Percentiles rank a stretch among this genome's conserved stretches.
phyloP scores from a whole-genome alignment of 148 eudicot species.

The Suaeda aralocaspica region DNA sequence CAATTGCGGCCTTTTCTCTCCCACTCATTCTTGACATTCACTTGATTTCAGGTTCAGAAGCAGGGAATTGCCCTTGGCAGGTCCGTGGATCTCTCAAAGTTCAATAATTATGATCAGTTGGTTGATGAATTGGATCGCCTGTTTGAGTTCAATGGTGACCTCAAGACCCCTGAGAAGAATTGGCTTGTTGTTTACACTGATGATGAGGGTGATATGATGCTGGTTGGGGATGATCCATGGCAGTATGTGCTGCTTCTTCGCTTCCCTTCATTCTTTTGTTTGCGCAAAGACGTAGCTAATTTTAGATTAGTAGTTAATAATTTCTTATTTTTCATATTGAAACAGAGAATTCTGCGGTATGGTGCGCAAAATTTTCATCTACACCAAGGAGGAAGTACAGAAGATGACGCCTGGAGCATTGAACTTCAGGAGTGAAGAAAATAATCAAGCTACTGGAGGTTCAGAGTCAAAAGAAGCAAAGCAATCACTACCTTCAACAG shows the following conservation, averaged over 20 bases:
- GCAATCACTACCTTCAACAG: constrained; percentile 32
- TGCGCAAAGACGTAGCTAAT: no score
- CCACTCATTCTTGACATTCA: neutral
- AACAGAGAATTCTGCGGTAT: constrained; percentile 84
- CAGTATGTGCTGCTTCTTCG: constrained; percentile 48
- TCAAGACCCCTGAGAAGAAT: constrained; percentile 54
- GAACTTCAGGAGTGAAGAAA: constrained; percentile 50
- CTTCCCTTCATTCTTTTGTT: neutral
- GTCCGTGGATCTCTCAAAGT: constrained; percentile 88
- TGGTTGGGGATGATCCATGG: constrained; percentile 99
- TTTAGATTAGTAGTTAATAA: neutral
- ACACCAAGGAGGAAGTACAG: constrained; percentile 90
- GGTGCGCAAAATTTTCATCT: constrained; percentile 86
- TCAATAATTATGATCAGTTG: constrained; percentile 66
- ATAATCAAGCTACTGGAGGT: constrained; percentile 41
- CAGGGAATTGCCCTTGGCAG: constrained; percentile 95
- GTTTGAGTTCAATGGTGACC: constrained; percentile 82
- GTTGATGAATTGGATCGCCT: constrained; percentile 73
- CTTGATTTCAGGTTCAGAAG: constrained; percentile 73
- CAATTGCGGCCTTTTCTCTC: neutral
- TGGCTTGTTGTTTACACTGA: constrained; percentile 91
- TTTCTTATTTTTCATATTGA: constrained; percentile 3
- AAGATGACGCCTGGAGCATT: constrained; percentile 67
- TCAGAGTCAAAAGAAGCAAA: constrained; percentile 53
- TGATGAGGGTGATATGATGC: constrained; percentile 99